Evolutionary conservation across 148 eudicot genomes (phyloP).

Genomic region (Rhododendron kiyosumense): DNA sequence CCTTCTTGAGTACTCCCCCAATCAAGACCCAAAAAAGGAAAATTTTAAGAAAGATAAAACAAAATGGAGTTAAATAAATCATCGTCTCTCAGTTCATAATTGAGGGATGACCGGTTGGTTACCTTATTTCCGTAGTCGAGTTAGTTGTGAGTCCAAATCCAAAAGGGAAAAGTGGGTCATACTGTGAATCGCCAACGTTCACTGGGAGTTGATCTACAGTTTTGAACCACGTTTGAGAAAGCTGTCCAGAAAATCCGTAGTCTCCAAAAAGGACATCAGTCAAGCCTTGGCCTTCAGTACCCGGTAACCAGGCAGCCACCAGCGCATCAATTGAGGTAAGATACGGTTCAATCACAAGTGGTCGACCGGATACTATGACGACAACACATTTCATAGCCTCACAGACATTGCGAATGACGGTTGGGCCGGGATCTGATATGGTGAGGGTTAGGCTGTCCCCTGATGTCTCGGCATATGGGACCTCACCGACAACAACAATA

Average conservation of each 20-base stretch:
- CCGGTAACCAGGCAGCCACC: slow-evolving; percentile 86
- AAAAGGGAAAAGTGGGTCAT: slow-evolving; percentile 79
- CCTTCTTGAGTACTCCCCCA: background rate
- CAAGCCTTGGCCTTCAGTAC: slow-evolving; percentile 71
- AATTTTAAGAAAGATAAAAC: background rate
- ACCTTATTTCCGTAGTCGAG: background rate
- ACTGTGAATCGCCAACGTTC: slow-evolving; percentile 62
- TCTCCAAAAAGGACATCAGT: slow-evolving; percentile 79
- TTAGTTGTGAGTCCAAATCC: slow-evolving; percentile 60
- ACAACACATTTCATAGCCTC: slow-evolving; percentile 60
- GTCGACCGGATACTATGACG: slow-evolving; percentile 67
- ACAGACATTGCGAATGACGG: slow-evolving; percentile 56
- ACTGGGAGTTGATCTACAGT: slow-evolving; percentile 78
- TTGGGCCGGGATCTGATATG: slow-evolving; percentile 65
- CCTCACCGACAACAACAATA: slow-evolving; percentile 73
- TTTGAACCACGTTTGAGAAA: slow-evolving; percentile 73
- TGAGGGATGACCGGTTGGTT: background rate
- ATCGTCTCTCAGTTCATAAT: background rate
- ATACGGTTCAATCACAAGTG: slow-evolving; percentile 72
- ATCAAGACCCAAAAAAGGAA: background rate
- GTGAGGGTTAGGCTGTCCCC: slow-evolving; percentile 69
- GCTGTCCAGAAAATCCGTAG: slow-evolving; percentile 63
- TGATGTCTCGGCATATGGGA: slow-evolving; percentile 62
- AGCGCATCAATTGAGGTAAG: slow-evolving; percentile 51
- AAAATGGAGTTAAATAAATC: background rate